phyloP scores from a whole-genome alignment of 768 basidiomycete genomes.

The Tubosaeta brunneosetosa region DNA sequence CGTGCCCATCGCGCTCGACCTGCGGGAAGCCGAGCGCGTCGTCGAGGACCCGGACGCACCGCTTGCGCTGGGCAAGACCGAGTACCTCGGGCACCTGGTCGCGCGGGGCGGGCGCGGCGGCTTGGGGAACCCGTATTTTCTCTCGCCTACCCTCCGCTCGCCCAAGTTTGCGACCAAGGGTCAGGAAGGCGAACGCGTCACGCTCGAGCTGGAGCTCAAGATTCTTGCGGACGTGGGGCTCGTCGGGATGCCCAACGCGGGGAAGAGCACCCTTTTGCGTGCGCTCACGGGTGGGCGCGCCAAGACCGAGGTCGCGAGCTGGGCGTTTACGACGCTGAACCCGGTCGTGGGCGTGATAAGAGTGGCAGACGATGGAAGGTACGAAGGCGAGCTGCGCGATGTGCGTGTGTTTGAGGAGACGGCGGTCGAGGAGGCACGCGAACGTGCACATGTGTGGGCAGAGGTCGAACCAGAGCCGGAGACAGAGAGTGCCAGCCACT shows the following conservation, averaged over 20 bases:
- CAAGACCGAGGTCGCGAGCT: conserved; percentile 79
- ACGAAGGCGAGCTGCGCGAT: conserved; percentile 54
- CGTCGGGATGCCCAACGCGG: conserved; percentile 95
- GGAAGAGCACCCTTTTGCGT: conserved; percentile 85
- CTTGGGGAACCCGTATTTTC: conserved; percentile 85
- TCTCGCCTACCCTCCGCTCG: conserved; percentile 60
- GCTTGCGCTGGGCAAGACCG: conserved; percentile 52
- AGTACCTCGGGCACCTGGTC: conserved; percentile 58
- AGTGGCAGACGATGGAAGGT: conserved; percentile 72
- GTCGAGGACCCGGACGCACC: conserved; percentile 43
- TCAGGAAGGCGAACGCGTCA: conserved; percentile 63
- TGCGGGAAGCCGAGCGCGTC: conserved; percentile 47
- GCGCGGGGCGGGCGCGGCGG: conserved; percentile 79
- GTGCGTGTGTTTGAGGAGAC: conserved; percentile 65
- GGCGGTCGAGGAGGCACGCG: conserved; percentile 43
- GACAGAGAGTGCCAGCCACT: conserved; percentile 5
- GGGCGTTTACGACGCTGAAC: conserved; percentile 94
- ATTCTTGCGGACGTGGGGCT: conserved; percentile 92
- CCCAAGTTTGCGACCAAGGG: conserved; percentile 87
- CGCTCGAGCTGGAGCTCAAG: conserved; percentile 89
- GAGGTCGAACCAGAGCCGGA: background rate
- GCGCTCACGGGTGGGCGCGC: conserved; percentile 85
- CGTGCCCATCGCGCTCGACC: conserved; percentile 55
- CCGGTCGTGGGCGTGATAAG: conserved; percentile 90
- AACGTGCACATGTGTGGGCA: conserved; percentile 34